These are phyloP conservation scores for Rhamnella rubrinervis DNA, from an alignment of 331 rosid genomes.

Conservation along the genomic window DNA sequence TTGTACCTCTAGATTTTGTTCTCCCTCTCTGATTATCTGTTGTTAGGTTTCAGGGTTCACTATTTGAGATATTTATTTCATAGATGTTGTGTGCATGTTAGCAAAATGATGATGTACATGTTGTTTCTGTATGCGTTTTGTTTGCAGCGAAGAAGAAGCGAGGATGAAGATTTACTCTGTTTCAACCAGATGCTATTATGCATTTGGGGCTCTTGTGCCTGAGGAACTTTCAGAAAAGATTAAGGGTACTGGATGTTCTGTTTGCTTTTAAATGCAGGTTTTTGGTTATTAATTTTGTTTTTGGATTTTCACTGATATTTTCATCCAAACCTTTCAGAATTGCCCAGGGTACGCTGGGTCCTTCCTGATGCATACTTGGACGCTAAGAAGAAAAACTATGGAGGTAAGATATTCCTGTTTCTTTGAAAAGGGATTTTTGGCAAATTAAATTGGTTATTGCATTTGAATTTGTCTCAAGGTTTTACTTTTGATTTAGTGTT, in stretches of 20 bases:
- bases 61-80: neutral
- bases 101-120: neutral
- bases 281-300: neutral
- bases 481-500: neutral
- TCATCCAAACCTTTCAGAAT: constrained; percentile 41
- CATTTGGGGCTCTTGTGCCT: constrained; percentile 86
- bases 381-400: constrained; percentile 83
- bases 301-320: neutral
- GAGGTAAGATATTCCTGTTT: constrained; percentile 51
- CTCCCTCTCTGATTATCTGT: neutral
- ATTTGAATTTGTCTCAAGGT: neutral
- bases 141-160: constrained; percentile 81
- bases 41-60: neutral
- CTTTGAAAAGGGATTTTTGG: neutral
- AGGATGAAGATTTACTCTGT: constrained; percentile 94
- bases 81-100: neutral
- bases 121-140: constrained; percentile 3
- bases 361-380: constrained; percentile 98
- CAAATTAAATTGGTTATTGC: no score
- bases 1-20: no score
- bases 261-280: neutral
- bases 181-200: constrained; percentile 84
- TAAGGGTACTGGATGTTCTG: constrained; percentile 49
- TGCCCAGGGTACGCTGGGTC: constrained; percentile 90
- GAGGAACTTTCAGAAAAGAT: constrained; percentile 80